These are phyloP conservation scores for Chytriomyces hyalinus DNA, from an alignment of 192 early-diverging fungal genomes.

Conservation along the genomic window DNA sequence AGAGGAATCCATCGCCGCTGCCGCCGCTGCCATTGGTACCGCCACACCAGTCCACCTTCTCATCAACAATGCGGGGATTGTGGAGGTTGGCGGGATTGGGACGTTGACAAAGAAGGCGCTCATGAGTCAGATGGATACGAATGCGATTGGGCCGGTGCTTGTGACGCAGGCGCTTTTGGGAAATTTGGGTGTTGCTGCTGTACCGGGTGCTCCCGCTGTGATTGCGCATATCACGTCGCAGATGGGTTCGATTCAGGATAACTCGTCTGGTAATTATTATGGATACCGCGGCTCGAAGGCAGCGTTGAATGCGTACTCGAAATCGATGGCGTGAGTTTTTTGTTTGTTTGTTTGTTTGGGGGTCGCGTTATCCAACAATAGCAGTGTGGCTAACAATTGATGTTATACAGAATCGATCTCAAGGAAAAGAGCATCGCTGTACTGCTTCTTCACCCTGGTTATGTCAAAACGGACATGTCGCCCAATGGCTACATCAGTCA, in stretches of 20 bases:
- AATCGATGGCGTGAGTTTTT: slow-evolving; percentile 22
- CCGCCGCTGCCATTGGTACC: background rate
- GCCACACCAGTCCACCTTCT: slow-evolving; percentile 16
- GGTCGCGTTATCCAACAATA: background rate
- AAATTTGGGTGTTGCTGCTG: slow-evolving; percentile 21
- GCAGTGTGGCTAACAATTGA: no score
- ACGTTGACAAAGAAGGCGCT: background rate
- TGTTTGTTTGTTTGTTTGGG: background rate
- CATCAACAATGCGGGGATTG: slow-evolving; percentile 29
- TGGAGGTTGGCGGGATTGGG: background rate
- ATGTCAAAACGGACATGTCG: slow-evolving; percentile 40
- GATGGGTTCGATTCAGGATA: slow-evolving; percentile 40
- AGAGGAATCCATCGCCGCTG: slow-evolving; percentile 14
- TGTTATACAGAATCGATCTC: slow-evolving; percentile 14
- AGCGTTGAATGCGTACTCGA: slow-evolving; percentile 37
- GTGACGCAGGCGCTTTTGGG: slow-evolving; percentile 31
- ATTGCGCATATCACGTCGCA: slow-evolving; percentile 26
- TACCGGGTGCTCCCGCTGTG: background rate
- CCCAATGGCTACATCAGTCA: slow-evolving; percentile 28
- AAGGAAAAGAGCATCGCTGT: slow-evolving; percentile 19
- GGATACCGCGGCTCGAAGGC: slow-evolving; percentile 39
- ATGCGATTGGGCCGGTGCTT: slow-evolving; percentile 39
- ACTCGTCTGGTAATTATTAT: slow-evolving; percentile 31
- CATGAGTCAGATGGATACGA: background rate
- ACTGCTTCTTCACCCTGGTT: slow-evolving; percentile 35